Evolutionary conservation across 257 asterid species (phyloP), one percentile per base, ranked within the genome.

Genomic region (Cordia subcordata): DNA sequence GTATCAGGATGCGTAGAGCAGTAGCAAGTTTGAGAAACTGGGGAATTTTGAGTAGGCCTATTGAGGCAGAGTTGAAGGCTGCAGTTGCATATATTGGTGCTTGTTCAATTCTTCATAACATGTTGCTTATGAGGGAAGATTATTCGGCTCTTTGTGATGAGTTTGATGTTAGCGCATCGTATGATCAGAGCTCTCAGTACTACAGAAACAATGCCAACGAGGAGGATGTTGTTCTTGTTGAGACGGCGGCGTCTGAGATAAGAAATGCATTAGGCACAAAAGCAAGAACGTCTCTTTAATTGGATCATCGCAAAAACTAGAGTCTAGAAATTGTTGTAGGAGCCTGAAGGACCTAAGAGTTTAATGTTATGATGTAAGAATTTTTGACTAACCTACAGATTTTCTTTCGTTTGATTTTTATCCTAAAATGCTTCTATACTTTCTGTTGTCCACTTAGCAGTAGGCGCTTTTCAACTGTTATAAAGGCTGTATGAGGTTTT

Each of bases 41-140:
- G 97, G 85, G 90, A 8, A 73, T 85, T 68, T 68, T 90, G 77
- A 64, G 51, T 44, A 69, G 79, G 62, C 66, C 75, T 0, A 65
- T 79, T 14, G 66, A 79, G 62, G 68, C 65, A 3, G 93, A 87
- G 12, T 68, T 75, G 38, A 87, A 81, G 77, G 61, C 69, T 56
- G 77, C 77, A 22, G 93, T 90, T 60, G 95, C 90, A 44, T 79
- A 80, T 37, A 72, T 90, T 46, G 97, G 93, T 60, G 78, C 95
- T 67, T 86, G 94, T 64, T 82, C 95, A 11, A 90, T 90, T 44
- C 77, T 90, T 46, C 97, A 90, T 33, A 90, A 90, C 65, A 87
- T 90, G 95, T 61, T 87, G 78, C 78, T 90, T 20, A 59, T 65
- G 58, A 87, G 93, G 77, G 97, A 82, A 74, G 97, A 90, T 72